These are phyloP conservation scores for Rosa persica DNA, from an alignment of 306 rosid species.

Conservation along the genomic window DNA sequence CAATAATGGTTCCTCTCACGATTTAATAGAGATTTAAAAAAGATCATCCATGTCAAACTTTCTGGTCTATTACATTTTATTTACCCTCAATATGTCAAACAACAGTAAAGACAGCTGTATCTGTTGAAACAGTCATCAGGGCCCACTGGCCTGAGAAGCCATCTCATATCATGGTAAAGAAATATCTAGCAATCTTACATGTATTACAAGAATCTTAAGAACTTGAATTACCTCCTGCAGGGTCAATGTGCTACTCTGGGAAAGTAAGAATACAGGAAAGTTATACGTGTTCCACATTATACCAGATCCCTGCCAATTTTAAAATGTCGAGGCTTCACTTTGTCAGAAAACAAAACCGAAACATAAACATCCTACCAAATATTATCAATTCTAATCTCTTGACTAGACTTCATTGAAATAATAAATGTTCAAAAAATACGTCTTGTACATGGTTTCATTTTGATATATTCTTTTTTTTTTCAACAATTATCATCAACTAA, in stretches of 20 bases:
- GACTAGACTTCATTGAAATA: background rate
- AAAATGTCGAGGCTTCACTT: conserved; percentile 16
- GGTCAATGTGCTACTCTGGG: conserved; percentile 56
- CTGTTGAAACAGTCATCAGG: background rate
- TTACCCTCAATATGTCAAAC: background rate
- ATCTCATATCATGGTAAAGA: background rate
- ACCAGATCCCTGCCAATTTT: conserved; percentile 75
- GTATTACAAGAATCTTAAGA: conserved; percentile 18
- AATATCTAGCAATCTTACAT: conserved; percentile 1
- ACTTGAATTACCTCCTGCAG: conserved; percentile 58
- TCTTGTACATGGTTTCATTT: background rate
- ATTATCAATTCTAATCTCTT: too few species aligned
- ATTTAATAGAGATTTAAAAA: background rate
- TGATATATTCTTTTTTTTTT: background rate
- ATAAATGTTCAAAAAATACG: background rate
- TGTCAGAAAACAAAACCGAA: conserved; percentile 13
- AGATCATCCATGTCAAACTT: background rate
- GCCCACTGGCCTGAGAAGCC: background rate
- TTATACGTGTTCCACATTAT: conserved; percentile 66
- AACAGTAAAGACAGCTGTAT: background rate
- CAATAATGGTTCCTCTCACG: background rate
- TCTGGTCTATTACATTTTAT: background rate
- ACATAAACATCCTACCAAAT: background rate
- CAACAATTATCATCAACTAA: background rate
- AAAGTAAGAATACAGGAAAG: conserved; percentile 79